Evolutionary conservation across 257 asterid genomes (phyloP).

Genomic region (Plantago major): DNA sequence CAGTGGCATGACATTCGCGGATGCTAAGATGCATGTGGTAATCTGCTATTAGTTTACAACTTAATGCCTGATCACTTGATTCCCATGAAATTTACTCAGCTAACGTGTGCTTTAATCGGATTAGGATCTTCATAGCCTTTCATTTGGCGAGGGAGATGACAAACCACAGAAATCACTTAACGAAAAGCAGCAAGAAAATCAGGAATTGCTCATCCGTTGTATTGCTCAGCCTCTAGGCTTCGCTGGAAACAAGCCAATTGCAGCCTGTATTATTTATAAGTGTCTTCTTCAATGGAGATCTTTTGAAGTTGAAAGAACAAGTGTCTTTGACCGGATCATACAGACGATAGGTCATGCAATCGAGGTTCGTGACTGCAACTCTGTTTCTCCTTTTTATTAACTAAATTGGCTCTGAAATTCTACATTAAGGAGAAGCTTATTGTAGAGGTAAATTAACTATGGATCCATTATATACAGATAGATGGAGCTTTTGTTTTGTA

Average conservation of each 20-base stretch:
- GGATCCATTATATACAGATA: too few relatives aligned
- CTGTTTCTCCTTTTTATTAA: background rate
- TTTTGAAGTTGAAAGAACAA: slow-evolving; percentile 96
- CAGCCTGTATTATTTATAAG: slow-evolving; percentile 92
- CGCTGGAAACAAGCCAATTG: slow-evolving; percentile 78
- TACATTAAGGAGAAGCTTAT: too few relatives aligned
- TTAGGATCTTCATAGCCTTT: slow-evolving; percentile 85
- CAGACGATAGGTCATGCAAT: slow-evolving; percentile 93
- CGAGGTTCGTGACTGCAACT: slow-evolving; percentile 61
- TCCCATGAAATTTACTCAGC: slow-evolving; percentile 16
- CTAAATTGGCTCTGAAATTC: background rate
- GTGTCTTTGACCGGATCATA: slow-evolving; percentile 88
- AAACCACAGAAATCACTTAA: slow-evolving; percentile 94
- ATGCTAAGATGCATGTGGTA: slow-evolving; percentile 68
- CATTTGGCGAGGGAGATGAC: slow-evolving; percentile 78
- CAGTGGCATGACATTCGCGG: slow-evolving; percentile 56
- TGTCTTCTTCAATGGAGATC: slow-evolving; percentile 99
- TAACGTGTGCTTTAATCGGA: slow-evolving; percentile 27
- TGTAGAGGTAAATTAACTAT: too few relatives aligned
- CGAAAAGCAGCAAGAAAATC: slow-evolving; percentile 92
- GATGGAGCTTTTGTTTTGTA: too few relatives aligned
- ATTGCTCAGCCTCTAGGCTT: slow-evolving; percentile 85
- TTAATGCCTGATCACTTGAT: slow-evolving; percentile 13
- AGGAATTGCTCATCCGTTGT: slow-evolving; percentile 87
- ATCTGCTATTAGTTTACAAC: slow-evolving; percentile 15